phyloP scores from a whole-genome alignment of 495 filamentous ascomycete species.

The Xylaria venustula region DNA sequence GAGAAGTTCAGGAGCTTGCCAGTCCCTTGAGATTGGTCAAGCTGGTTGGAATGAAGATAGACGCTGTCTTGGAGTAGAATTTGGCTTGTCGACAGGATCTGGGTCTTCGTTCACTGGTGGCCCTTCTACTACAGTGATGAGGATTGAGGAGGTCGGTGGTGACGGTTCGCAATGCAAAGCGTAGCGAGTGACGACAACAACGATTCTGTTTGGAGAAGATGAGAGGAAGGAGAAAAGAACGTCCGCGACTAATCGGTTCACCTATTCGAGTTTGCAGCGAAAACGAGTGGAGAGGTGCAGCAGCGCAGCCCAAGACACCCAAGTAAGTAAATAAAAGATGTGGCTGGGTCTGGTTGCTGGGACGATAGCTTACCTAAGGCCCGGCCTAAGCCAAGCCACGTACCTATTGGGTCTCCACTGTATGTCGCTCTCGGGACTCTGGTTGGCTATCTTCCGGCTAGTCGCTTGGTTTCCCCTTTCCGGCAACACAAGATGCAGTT shows the following conservation, averaged over 20 bases:
- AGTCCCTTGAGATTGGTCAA: slow-evolving; percentile 5
- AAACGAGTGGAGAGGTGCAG: too few species aligned
- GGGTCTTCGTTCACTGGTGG: slow-evolving; percentile 20
- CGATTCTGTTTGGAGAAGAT: slow-evolving; percentile 13
- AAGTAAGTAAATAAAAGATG: slow-evolving; percentile 35
- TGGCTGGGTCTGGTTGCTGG: slow-evolving; percentile 32
- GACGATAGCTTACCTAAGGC: slow-evolving; percentile 15
- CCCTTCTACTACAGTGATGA: slow-evolving; percentile 24
- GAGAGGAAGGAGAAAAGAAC: slow-evolving; percentile 15
- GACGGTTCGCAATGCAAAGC: slow-evolving; percentile 10
- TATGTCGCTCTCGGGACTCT: neutral
- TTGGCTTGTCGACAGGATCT: slow-evolving; percentile 25
- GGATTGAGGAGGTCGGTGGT: slow-evolving; percentile 15
- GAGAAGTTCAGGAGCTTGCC: slow-evolving; percentile 26
- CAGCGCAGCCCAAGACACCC: slow-evolving; percentile 12
- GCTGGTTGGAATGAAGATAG: slow-evolving; percentile 21
- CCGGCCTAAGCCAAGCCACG: slow-evolving; percentile 16
- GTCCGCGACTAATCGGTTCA: slow-evolving; percentile 21
- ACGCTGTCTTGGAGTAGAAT: slow-evolving; percentile 16
- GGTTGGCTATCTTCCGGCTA: neutral
- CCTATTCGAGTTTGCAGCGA: slow-evolving; percentile 26
- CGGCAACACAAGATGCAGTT: too few species aligned
- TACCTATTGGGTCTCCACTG: neutral
- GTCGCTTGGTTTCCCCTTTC: neutral
- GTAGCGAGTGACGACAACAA: slow-evolving; percentile 9